Evolutionary conservation across 1,284 basidiomycete species (phyloP).

Genomic region (Cryptococcus deneoformans): DNA sequence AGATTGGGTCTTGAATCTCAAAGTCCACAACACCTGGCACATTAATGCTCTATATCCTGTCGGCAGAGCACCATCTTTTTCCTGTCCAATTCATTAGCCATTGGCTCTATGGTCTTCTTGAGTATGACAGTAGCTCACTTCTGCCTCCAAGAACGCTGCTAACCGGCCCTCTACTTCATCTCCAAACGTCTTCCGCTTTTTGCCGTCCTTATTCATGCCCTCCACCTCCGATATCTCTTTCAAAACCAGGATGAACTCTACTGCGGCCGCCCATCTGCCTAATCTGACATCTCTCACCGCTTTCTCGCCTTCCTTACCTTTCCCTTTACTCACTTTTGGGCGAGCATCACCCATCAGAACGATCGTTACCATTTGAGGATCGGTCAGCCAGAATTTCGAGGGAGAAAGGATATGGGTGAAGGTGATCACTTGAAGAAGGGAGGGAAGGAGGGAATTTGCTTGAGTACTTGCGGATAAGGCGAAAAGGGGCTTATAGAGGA

Average conservation of each 20-base stretch:
- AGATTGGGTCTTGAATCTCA: slow-evolving; percentile 26
- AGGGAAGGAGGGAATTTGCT: slow-evolving; percentile 58
- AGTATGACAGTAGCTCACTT: slow-evolving; percentile 50
- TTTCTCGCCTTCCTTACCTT: slow-evolving; percentile 38
- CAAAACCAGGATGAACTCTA: slow-evolving; percentile 62
- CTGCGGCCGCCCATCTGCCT: slow-evolving; percentile 62
- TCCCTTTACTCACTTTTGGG: slow-evolving; percentile 37
- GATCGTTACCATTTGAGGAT: slow-evolving; percentile 72
- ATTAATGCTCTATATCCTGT: slow-evolving; percentile 25
- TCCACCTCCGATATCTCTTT: slow-evolving; percentile 18
- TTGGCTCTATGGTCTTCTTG: no score
- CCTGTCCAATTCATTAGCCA: slow-evolving; percentile 12
- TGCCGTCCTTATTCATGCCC: slow-evolving; percentile 45
- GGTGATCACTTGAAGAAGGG: slow-evolving; percentile 56
- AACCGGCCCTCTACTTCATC: slow-evolving; percentile 59
- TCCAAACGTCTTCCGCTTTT: neutral
- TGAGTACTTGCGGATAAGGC: slow-evolving; percentile 63
- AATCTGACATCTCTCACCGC: slow-evolving; percentile 56
- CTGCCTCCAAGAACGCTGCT: slow-evolving; percentile 60
- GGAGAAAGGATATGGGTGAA: slow-evolving; percentile 51
- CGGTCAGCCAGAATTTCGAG: slow-evolving; percentile 60
- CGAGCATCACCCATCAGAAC: slow-evolving; percentile 53
- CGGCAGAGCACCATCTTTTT: slow-evolving; percentile 23
- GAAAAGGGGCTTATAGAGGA: slow-evolving; percentile 74
- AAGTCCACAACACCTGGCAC: slow-evolving; percentile 22